Evolutionary conservation across 108 stramenopile genomes (phyloP), one percentile per base, ranked within the genome.

Genomic region (Skeletonema marinoi): DNA sequence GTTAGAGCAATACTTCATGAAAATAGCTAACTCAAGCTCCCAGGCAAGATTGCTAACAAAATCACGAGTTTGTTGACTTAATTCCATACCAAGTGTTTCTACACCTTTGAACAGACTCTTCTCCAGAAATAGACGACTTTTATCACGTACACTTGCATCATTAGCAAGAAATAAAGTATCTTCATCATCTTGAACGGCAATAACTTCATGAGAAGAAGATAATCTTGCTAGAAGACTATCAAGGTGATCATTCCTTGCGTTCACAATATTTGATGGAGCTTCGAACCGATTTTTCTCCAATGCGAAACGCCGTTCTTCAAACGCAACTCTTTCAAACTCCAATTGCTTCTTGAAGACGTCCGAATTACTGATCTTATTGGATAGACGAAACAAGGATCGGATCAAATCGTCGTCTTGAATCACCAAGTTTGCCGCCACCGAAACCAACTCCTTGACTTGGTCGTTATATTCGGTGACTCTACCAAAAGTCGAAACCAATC

Each of bases 1-100:
- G 21, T 80, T 59, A 13, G 60, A 51, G 51, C 70, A 71, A 25
- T 68, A 83, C 66, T 72, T 68, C 60, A 67, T 42, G 56, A 80
- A 91, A 32, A 88, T 71, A 21, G 87, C 91, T 3, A 72, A 42
- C 74, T 92, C 91, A 10, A 93, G 84, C 36, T 89, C 82, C 90
- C 85, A 87, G 19, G 91, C 88, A 60, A 82, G 75, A 21, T 90
- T 69, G 17, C 83, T 62, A 62, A 86, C 89, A 48, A 81, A 80
- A 59, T 68, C 79, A 58, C 36, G 42, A 54, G 60, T 66, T 41
- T 71, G 68, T 5, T 50, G 4, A 39, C 30, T 65, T 19, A 42
- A 33, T 29, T 82, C 83, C n/a, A 89, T 71, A 3, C 77, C 74
- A 38, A 88, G 59, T 38, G 74, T 73, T 62, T 78, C 75, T 54